Base-by-base conservation (phyloP, 768 basidiomycete genomes). In the Leccinum variicolor region DNA sequence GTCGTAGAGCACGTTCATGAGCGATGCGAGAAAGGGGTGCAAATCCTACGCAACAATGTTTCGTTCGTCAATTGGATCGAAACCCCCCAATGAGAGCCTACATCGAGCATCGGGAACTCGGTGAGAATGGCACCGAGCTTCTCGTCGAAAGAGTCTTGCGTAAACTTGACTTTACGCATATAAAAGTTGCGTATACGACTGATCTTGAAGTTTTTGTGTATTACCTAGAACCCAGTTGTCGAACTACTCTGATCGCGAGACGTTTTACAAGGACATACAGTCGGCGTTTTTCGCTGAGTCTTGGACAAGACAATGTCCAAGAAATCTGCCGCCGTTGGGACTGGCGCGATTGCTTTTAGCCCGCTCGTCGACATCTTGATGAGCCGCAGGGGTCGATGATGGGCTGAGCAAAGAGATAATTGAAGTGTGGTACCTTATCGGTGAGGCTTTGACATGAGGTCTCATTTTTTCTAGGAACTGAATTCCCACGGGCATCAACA, bases 181-280 rank as follows among this genome's bases (percentile, higher is more conserved):
- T 99, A 97, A 70, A 94, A 94, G 67, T 94, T 93, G 61, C 96
- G 85, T 76, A 98, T 98, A 64, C 96, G 89, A 64, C 93, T 94
- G 74, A 99, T 99, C 80, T 99, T 98, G 81, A 97, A 98, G 80
- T 98, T 98, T 81, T 97, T 98, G 76, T 98, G 97, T 71, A 98
- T 98, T 64, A 95, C 94, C 92, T 93, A 62, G 39, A 14, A 11
- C 19, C 9, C 39, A 41, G 41, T 25, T 21, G 50, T 60, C 41
- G 52, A 39, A 19, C 26, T n/a, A n/a, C 53, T 41, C 29, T 10
- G 55, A 57, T 51, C 41, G 45, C 34, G n/a, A 54, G 41, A 41
- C 52, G 10, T 46, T 39, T 34, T 31, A n/a, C 31, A 8, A 43
- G 46, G 21, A 11, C 65, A 50, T 69, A 92, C 93, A 28, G 96